phyloP scores from a whole-genome alignment of 345 rosid genomes.

The Alliaria petiolata region DNA sequence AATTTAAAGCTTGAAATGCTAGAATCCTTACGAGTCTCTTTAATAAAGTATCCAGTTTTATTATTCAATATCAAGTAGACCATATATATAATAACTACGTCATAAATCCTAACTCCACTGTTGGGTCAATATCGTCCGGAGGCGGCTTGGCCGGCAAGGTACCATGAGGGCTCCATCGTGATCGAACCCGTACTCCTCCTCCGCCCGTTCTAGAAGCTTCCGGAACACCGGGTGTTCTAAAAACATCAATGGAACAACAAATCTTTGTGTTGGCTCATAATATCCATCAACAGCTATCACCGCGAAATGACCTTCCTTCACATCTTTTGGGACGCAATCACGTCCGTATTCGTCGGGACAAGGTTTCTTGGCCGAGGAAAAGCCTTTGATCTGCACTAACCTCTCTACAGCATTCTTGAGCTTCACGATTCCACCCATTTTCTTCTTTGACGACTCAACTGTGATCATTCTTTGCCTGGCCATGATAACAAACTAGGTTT shows the following conservation, averaged over 20 bases:
- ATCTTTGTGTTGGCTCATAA: constrained; percentile 44
- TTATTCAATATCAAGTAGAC: background rate
- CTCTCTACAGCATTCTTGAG: constrained; percentile 37
- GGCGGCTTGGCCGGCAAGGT: constrained; percentile 40
- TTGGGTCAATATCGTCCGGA: constrained; percentile 35
- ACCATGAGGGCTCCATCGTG: constrained; percentile 43
- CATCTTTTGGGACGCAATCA: constrained; percentile 54
- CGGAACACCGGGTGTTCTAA: constrained; percentile 44
- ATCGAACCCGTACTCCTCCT: constrained; percentile 41
- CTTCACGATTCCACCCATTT: constrained; percentile 31
- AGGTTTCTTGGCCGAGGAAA: constrained; percentile 22
- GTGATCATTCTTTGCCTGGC: constrained; percentile 29
- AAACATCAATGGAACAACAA: constrained; percentile 49
- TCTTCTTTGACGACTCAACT: constrained; percentile 29
- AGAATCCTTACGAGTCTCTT: background rate
- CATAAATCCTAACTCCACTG: constrained; percentile 7
- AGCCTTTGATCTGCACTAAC: constrained; percentile 32
- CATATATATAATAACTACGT: background rate
- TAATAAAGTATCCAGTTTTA: background rate
- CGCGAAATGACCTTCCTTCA: constrained; percentile 69
- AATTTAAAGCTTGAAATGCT: background rate
- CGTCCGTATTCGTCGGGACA: constrained; percentile 10
- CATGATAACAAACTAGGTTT: constrained; percentile 14
- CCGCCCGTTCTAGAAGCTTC: constrained; percentile 39
- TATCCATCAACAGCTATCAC: constrained; percentile 50